phyloP scores from a whole-genome alignment of 192 early-diverging fungal genomes.

The Neocallimastix lanati region DNA sequence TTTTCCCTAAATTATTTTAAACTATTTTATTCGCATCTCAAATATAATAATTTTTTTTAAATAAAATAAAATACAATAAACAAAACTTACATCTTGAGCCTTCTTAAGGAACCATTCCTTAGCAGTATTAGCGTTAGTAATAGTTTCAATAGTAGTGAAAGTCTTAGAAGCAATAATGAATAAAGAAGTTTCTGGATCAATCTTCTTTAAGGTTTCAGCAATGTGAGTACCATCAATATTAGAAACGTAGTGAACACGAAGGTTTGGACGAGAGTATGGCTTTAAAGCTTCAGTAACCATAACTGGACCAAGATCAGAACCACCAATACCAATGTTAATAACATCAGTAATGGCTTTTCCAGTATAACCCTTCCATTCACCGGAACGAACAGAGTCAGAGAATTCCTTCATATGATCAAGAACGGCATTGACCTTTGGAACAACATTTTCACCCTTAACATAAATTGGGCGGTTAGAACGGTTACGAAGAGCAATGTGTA shows the following conservation, averaged over 20 bases:
- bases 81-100: slow-evolving; percentile 56
- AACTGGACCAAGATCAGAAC: slow-evolving; percentile 90
- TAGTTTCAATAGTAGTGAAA: slow-evolving; percentile 96
- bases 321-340: slow-evolving; percentile 98
- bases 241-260: slow-evolving; percentile 86
- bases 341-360: slow-evolving; percentile 84
- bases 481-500: slow-evolving; percentile 90
- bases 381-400: slow-evolving; percentile 67
- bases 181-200: slow-evolving; percentile 71
- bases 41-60: no score
- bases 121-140: slow-evolving; percentile 88
- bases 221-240: slow-evolving; percentile 98
- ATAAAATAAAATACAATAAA: neutral
- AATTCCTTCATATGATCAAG: slow-evolving; percentile 81
- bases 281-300: slow-evolving; percentile 99
- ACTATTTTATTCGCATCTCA: no score
- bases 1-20: no score
- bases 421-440: slow-evolving; percentile 86
- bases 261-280: slow-evolving; percentile 58
- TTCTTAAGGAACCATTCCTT: slow-evolving; percentile 78
- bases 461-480: slow-evolving; percentile 59
- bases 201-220: slow-evolving; percentile 72
- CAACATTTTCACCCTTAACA: slow-evolving; percentile 76
- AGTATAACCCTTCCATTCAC: slow-evolving; percentile 89
- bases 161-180: slow-evolving; percentile 97